Evolutionary conservation across 352 stramenopile genomes (phyloP).

Genomic region (Phytophthora chlamydospora): DNA sequence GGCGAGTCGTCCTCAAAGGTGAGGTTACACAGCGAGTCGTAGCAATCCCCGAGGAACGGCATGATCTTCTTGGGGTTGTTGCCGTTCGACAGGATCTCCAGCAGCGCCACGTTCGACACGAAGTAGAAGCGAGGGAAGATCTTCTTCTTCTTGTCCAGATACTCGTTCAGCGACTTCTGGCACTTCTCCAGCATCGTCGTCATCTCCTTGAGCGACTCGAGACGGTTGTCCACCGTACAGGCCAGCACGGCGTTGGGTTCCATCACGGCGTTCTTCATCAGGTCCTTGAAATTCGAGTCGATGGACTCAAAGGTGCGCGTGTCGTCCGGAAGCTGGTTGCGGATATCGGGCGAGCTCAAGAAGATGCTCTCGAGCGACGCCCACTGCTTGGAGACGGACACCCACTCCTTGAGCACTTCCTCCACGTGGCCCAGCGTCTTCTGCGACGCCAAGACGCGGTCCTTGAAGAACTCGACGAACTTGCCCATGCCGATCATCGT

Average conservation of each 20-base stretch:
- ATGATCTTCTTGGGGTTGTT: slow-evolving; percentile 98
- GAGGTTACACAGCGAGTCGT: slow-evolving; percentile 93
- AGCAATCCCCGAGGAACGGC: slow-evolving; percentile 97
- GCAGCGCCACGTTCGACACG: slow-evolving; percentile 86
- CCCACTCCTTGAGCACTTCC: slow-evolving; percentile 89
- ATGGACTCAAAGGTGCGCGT: slow-evolving; percentile 90
- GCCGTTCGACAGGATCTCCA: slow-evolving; percentile 90
- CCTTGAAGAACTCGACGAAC: slow-evolving; percentile 91
- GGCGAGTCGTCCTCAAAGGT: slow-evolving; percentile 81
- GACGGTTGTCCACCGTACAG: slow-evolving; percentile 78
- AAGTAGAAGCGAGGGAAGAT: slow-evolving; percentile 93
- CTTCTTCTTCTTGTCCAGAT: slow-evolving; percentile 93
- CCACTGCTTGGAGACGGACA: slow-evolving; percentile 89
- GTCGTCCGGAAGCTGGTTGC: slow-evolving; percentile 87
- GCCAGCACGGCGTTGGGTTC: slow-evolving; percentile 82
- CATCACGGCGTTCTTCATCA: slow-evolving; percentile 91
- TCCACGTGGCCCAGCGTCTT: slow-evolving; percentile 87
- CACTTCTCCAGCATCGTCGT: slow-evolving; percentile 90
- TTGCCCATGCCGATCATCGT: slow-evolving; percentile 93
- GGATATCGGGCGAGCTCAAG: slow-evolving; percentile 88
- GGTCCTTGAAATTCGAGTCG: slow-evolving; percentile 90
- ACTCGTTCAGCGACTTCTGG: slow-evolving; percentile 90
- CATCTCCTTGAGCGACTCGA: slow-evolving; percentile 89
- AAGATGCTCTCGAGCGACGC: slow-evolving; percentile 90
- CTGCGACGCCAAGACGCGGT: slow-evolving; percentile 77